A percentile compares a stretch with the other conserved stretches of the same genome.
phyloP scores from a whole-genome alignment of 768 basidiomycete species.

The Infundibulicybe gibba region DNA sequence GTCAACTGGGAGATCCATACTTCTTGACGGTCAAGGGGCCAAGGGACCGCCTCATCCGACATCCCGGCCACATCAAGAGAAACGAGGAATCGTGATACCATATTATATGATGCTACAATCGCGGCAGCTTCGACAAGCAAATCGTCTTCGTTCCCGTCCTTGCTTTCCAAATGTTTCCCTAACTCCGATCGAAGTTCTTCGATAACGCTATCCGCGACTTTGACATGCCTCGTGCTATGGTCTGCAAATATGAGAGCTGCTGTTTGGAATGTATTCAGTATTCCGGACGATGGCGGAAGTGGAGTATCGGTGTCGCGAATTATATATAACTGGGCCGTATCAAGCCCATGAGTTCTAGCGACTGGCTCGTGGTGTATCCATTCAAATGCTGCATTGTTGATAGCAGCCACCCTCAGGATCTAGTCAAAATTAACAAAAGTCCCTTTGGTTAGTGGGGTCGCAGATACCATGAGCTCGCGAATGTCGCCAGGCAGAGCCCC shows the following conservation, averaged over 20 bases:
- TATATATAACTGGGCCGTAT: conserved; percentile 49
- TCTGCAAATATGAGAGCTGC: conserved; percentile 58
- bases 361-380: conserved; percentile 57
- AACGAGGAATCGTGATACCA: conserved; percentile 66
- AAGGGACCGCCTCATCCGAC: conserved; percentile 41
- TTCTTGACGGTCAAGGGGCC: conserved; percentile 47
- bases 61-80: conserved; percentile 60
- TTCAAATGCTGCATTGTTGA: conserved; percentile 47
- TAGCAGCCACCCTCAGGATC: conserved; percentile 49
- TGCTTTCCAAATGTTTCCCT: conserved; percentile 12
- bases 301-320: conserved; percentile 47
- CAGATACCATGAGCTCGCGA: conserved; percentile 46
- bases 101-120: conserved; percentile 56
- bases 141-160: conserved; percentile 31
- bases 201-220: conserved; percentile 38
- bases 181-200: conserved; percentile 36
- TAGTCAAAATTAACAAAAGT: conserved; percentile 11
- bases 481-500: conserved; percentile 44
- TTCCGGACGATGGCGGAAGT: conserved; percentile 30
- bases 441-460: neutral
- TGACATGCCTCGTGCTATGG: conserved; percentile 46
- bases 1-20: conserved; percentile 15
- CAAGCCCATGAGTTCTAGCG: conserved; percentile 47
- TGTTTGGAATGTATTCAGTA: conserved; percentile 44
- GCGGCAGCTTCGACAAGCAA: conserved; percentile 53